phyloP scores from a whole-genome alignment of 2,329 filamentous ascomycete species.

The Hymenoscyphus albidus region DNA sequence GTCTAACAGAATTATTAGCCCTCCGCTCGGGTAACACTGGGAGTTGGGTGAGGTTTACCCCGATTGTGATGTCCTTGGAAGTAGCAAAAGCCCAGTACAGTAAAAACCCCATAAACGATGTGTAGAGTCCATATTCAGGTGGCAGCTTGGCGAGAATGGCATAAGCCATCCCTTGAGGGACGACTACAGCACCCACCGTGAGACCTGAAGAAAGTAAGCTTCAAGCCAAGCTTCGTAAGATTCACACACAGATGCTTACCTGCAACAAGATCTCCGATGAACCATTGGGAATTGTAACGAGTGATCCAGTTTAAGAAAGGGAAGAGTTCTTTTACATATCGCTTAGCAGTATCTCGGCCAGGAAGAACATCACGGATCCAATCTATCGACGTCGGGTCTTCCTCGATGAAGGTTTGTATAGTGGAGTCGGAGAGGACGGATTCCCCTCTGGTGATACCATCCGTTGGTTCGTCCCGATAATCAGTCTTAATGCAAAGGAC shows the following conservation, averaged over 20 bases:
- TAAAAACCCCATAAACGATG: conserved; percentile 91
- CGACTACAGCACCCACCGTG: conserved; percentile 71
- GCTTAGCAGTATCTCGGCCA: conserved; percentile 43
- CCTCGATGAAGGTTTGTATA: conserved; percentile 76
- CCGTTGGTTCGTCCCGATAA: conserved; percentile 54
- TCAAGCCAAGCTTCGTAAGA: neutral
- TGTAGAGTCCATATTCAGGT: conserved; percentile 83
- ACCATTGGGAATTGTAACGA: conserved; percentile 86
- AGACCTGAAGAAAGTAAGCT: conserved; percentile 45
- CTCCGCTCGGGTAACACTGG: neutral
- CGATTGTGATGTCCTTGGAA: conserved; percentile 97
- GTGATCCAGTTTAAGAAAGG: conserved; percentile 87
- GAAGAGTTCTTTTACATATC: conserved; percentile 70
- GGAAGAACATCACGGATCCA: conserved; percentile 67
- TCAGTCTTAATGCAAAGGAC: conserved; percentile 77
- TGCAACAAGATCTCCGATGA: conserved; percentile 83
- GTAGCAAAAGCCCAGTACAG: conserved; percentile 98
- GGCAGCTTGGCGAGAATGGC: conserved; percentile 74
- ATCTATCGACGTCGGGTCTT: conserved; percentile 70
- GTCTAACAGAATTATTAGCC: conserved; percentile 49
- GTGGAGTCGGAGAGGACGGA: conserved; percentile 72
- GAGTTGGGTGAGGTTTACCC: conserved; percentile 51
- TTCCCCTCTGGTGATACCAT: conserved; percentile 69
- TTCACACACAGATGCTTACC: conserved; percentile 48
- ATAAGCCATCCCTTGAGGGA: conserved; percentile 98